Conservation (phyloP, 768 basidiomycete genomes). For the Xerocomellus intermedius region DNA sequence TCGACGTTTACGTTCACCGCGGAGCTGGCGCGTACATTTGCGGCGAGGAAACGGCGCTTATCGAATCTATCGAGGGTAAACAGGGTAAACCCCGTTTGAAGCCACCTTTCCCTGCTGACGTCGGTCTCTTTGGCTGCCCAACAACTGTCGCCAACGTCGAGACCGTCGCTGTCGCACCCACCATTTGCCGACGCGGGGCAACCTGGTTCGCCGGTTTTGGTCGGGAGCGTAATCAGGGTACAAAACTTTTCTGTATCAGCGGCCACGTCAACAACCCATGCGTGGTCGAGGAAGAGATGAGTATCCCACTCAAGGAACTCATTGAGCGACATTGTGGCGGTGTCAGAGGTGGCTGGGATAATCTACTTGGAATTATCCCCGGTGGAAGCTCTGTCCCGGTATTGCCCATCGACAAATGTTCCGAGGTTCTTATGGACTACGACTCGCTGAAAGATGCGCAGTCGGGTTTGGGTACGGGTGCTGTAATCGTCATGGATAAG, state of each 20-base stretch:
- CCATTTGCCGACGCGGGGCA: constrained; percentile 87
- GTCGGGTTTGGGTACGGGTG: constrained; percentile 96
- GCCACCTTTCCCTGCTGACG: constrained; percentile 98
- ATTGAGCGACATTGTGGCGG: constrained; percentile 98
- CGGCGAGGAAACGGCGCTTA: constrained; percentile 97
- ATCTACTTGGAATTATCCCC: constrained; percentile 93
- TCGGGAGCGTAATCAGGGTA: constrained; percentile 88
- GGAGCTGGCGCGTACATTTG: constrained; percentile 99
- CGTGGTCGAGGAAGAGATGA: constrained; percentile 99
- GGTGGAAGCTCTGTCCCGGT: constrained; percentile 95
- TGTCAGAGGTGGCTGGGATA: constrained; percentile 93
- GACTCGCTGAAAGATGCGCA: constrained; percentile 96
- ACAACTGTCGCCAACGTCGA: constrained; percentile 98
- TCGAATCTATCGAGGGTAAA: constrained; percentile 96
- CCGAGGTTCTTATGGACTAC: constrained; percentile 95
- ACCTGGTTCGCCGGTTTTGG: constrained; percentile 94
- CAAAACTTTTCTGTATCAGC: constrained; percentile 95
- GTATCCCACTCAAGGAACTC: constrained; percentile 89
- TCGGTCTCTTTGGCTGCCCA: constrained; percentile 95
- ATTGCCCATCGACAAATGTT: constrained; percentile 77
- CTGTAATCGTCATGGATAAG: constrained; percentile 99
- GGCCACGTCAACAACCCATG: constrained; percentile 99
- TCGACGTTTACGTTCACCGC: constrained; percentile 98
- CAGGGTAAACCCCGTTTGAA: constrained; percentile 98
- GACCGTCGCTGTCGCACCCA: constrained; percentile 96